Percentiles rank a stretch among this genome's conserved stretches.
phyloP scores from a whole-genome alignment of 2,329 filamentous ascomycete species.

The Stenocarpella maydis region DNA sequence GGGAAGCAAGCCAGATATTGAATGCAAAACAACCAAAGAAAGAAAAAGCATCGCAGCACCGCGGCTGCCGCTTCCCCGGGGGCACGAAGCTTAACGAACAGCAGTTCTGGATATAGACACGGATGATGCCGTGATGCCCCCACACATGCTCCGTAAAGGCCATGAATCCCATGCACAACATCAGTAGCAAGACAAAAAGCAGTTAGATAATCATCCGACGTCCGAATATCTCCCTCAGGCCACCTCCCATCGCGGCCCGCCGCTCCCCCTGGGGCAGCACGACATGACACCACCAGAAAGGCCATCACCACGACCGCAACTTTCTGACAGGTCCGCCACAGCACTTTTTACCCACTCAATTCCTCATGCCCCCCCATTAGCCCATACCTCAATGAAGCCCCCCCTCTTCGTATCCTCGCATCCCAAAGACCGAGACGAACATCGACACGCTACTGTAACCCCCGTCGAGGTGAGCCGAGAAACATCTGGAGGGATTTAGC shows the following conservation, averaged over 20 bases:
- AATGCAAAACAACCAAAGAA: too few species aligned
- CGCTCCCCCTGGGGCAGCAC: background rate
- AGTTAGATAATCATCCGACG: background rate
- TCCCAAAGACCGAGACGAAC: background rate
- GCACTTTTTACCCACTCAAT: too few species aligned
- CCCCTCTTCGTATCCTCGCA: background rate
- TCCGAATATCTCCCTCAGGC: background rate
- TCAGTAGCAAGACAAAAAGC: background rate
- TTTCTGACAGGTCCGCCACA: slow-evolving; percentile 6
- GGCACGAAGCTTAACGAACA: too few species aligned
- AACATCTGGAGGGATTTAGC: too few species aligned
- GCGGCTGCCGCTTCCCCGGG: background rate
- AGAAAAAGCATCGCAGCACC: background rate
- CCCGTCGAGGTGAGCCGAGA: too few species aligned
- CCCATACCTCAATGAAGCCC: too few species aligned
- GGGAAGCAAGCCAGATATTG: background rate
- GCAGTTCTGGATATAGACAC: too few species aligned
- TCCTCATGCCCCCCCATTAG: background rate
- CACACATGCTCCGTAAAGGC: too few species aligned
- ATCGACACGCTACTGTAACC: too few species aligned
- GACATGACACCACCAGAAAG: background rate
- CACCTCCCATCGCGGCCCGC: background rate
- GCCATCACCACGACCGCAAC: background rate
- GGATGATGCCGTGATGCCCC: too few species aligned
- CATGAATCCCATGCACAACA: background rate